Evolutionary conservation across 345 rosid species (phyloP).

Genomic region (Brassica juncea): DNA sequence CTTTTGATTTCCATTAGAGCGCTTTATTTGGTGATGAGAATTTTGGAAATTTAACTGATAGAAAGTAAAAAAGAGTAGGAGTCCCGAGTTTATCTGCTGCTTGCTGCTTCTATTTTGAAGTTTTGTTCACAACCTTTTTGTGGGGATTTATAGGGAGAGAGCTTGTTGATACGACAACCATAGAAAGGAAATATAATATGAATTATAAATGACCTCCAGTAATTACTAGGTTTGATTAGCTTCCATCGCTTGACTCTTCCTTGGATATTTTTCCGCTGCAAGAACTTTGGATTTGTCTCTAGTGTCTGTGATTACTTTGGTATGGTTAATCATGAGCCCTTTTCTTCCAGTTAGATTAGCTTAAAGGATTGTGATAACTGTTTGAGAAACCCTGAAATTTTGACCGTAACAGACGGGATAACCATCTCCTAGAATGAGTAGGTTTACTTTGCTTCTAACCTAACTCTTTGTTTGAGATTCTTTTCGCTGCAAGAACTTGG

Average conservation of each 20-base stretch:
- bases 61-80: not conserved
- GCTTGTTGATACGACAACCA: not conserved
- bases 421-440: not conserved
- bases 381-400: constrained; percentile 1
- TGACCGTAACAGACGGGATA: not conserved
- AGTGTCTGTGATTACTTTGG: not conserved
- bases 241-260: not conserved
- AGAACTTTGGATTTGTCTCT: not conserved
- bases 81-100: not conserved
- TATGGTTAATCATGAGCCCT: not conserved
- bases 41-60: not conserved
- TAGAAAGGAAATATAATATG: not conserved
- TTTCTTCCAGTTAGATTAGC: not conserved
- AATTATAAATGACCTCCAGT: not conserved
- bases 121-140: not conserved
- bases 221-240: not conserved
- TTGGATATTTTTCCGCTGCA: not conserved
- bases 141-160: not conserved
- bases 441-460: not conserved
- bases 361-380: not conserved
- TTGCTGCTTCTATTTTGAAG: not conserved
- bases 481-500: not conserved
- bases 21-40: not conserved
- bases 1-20: not conserved
- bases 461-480: not conserved